A percentile compares a stretch with the other conserved stretches of the same genome.
phyloP scores from a whole-genome alignment of 1,139 yeast genomes.

The Hyphopichia khmerensis region DNA sequence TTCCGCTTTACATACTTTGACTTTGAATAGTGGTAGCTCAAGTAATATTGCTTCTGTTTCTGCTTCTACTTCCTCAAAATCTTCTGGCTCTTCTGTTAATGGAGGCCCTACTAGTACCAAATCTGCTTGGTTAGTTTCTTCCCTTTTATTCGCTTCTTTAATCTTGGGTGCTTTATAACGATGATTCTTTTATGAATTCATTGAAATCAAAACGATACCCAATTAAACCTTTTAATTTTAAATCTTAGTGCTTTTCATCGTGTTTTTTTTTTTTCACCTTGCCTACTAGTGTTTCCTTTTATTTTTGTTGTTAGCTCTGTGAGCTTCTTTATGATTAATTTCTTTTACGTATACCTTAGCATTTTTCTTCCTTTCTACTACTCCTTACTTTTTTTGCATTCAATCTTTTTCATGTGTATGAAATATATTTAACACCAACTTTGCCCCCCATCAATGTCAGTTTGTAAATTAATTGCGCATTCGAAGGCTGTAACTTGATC shows the following conservation, averaged over 20 bases:
- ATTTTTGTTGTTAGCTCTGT: not conserved
- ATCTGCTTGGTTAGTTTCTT: conserved; percentile 2
- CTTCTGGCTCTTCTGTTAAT: not conserved
- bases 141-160: conserved; percentile 1
- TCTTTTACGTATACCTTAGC: not conserved
- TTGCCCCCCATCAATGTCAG: not conserved
- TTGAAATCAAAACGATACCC: no score
- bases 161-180: conserved; percentile 1
- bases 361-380: not conserved
- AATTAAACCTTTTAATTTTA: no score
- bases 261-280: not conserved
- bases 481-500: no score
- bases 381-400: not conserved
- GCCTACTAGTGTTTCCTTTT: not conserved
- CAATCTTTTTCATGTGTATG: not conserved
- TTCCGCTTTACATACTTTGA: conserved; percentile 6
- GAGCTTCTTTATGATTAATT: not conserved
- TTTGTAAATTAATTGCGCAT: no score
- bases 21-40: conserved; percentile 4
- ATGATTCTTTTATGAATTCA: not conserved
- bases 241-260: not conserved
- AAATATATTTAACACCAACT: not conserved
- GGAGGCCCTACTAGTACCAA: not conserved
- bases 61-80: not conserved
- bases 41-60: conserved; percentile 1